These are phyloP conservation scores for Astrephomene gubernaculifera DNA, from an alignment of 139 green algal species.

Conservation along the genomic window DNA sequence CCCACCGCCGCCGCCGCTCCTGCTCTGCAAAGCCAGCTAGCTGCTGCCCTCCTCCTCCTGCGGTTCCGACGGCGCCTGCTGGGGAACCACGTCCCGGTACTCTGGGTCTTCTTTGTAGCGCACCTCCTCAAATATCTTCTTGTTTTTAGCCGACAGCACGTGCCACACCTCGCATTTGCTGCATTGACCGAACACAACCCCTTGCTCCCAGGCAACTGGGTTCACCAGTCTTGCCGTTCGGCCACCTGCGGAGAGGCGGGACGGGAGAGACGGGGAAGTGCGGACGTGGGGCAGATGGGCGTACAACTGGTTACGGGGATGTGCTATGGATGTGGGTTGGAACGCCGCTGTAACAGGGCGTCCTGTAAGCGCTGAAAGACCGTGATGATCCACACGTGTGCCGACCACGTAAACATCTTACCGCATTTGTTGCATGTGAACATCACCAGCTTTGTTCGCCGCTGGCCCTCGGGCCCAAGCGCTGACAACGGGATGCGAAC, in stretches of 20 bases:
- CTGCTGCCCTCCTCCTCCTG: background rate
- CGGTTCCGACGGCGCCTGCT: background rate
- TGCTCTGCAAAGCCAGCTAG: background rate
- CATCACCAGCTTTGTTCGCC: constrained; percentile 65
- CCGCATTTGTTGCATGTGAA: constrained; percentile 79
- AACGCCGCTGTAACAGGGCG: too few relatives aligned
- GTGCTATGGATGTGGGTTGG: too few relatives aligned
- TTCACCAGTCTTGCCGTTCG: constrained; percentile 69
- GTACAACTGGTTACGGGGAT: too few relatives aligned
- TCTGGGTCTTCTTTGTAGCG: constrained; percentile 17
- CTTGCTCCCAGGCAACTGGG: constrained; percentile 73
- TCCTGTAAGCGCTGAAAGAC: too few relatives aligned
- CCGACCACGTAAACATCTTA: too few relatives aligned
- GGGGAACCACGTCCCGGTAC: background rate
- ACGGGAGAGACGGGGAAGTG: background rate
- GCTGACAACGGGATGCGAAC: constrained; percentile 58
- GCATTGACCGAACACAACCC: constrained; percentile 71
- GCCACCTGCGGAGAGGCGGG: constrained; percentile 45
- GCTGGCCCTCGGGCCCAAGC: constrained; percentile 7
- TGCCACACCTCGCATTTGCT: constrained; percentile 70
- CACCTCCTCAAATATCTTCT: constrained; percentile 38
- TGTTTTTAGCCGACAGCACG: constrained; percentile 60
- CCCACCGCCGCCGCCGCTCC: too few relatives aligned
- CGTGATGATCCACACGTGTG: too few relatives aligned
- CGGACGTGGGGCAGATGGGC: background rate